Conservation (phyloP, 352 stramenopile species). For the Phytopythium chamaehyphon region DNA sequence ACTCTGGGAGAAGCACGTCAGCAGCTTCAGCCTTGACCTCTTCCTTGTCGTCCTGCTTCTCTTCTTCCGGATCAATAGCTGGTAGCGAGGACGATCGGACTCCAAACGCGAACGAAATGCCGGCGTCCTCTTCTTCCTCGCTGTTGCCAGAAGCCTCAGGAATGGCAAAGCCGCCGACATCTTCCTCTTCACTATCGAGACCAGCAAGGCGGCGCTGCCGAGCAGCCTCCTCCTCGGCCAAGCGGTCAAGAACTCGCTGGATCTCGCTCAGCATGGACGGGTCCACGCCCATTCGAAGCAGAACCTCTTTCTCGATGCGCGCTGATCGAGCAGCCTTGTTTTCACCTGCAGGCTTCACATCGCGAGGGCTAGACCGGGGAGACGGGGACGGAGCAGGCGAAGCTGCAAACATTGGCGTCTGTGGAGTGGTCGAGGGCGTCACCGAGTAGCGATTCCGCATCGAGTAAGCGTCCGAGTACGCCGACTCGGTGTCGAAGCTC, state of each 20-base stretch:
- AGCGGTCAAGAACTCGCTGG: slow-evolving; percentile 54
- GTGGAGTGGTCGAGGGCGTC: slow-evolving; percentile 4
- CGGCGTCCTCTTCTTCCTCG: slow-evolving; percentile 11
- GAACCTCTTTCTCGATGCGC: slow-evolving; percentile 70
- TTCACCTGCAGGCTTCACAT: slow-evolving; percentile 15
- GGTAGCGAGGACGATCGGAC: slow-evolving; percentile 17
- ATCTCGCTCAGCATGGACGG: slow-evolving; percentile 71
- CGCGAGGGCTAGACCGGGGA: slow-evolving; percentile 1
- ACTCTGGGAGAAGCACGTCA: slow-evolving; percentile 51
- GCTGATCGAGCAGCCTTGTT: slow-evolving; percentile 43
- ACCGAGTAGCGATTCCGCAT: slow-evolving; percentile 9
- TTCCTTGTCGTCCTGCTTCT: slow-evolving; percentile 23
- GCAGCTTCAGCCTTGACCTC: slow-evolving; percentile 3
- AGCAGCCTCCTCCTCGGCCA: slow-evolving; percentile 41
- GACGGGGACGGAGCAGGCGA: slow-evolving; percentile 9
- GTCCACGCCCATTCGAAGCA: slow-evolving; percentile 69
- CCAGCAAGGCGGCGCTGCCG: slow-evolving; percentile 16
- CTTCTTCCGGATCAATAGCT: slow-evolving; percentile 18
- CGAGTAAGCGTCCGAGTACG: slow-evolving; percentile 27
- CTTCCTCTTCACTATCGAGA: slow-evolving; percentile 16
- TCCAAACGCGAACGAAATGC: slow-evolving; percentile 53
- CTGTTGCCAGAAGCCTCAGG: slow-evolving; percentile 16
- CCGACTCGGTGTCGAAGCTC: slow-evolving; percentile 57
- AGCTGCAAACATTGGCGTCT: slow-evolving; percentile 7
- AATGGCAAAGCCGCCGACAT: slow-evolving; percentile 30